Percentiles rank a stretch among this genome's conserved stretches.
Conservation (phyloP, 2,329 filamentous ascomycete genomes). For the Colletotrichum siamense region DNA sequence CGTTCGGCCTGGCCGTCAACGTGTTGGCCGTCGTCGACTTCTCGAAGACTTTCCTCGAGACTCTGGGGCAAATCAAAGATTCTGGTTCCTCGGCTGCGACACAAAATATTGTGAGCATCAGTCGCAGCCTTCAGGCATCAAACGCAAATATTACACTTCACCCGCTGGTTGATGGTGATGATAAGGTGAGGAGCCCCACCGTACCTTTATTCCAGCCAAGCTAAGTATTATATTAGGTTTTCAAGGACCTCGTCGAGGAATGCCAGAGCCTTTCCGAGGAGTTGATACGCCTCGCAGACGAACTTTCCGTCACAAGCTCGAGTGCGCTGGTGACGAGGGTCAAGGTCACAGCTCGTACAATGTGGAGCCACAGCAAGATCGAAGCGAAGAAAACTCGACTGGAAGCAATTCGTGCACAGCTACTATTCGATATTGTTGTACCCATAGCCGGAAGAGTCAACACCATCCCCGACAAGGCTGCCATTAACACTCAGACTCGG, state of each 20-base stretch:
- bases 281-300: fast-evolving
- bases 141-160: too few relatives aligned
- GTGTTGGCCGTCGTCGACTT: neutral
- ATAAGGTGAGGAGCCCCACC: too few relatives aligned
- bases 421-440: neutral
- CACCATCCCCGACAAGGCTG: fast-evolving
- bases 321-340: fast-evolving
- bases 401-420: neutral
- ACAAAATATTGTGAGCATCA: neutral
- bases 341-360: fast-evolving
- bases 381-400: fast-evolving
- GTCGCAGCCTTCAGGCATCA: neutral
- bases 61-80: neutral
- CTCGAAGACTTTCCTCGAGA: neutral
- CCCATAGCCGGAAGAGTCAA: neutral
- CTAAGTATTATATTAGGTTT: neutral
- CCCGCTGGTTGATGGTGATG: too few relatives aligned
- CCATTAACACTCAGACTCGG: fast-evolving
- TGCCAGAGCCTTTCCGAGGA: neutral
- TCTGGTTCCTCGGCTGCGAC: neutral
- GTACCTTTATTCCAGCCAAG: too few relatives aligned
- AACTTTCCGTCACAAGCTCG: fast-evolving
- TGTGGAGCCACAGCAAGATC: neutral
- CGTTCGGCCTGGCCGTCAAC: neutral
- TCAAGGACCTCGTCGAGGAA: neutral